phyloP scores from a whole-genome alignment of 352 stramenopile species.

The Phytophthora ramorum region DNA sequence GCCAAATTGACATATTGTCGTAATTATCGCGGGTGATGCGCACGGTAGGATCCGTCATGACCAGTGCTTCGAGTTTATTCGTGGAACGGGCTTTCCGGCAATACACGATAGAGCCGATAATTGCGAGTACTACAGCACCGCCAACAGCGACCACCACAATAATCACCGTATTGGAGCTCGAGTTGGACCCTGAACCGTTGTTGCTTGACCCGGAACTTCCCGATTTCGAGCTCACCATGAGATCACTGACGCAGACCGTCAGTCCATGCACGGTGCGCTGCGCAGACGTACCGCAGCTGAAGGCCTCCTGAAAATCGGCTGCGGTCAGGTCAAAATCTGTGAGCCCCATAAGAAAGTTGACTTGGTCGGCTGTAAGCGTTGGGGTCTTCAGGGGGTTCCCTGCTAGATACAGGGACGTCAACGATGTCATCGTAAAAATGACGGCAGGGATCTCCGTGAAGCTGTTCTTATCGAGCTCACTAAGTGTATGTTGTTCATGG shows the following conservation, averaged over 20 bases:
- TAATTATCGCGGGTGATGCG: slow-evolving; percentile 23
- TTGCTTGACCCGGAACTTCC: slow-evolving; percentile 10
- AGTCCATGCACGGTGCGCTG: slow-evolving; percentile 18
- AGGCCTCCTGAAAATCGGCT: slow-evolving; percentile 22
- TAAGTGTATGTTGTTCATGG: neutral
- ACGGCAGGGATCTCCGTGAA: slow-evolving; percentile 33
- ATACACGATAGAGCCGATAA: slow-evolving; percentile 20
- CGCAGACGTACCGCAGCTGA: slow-evolving; percentile 18
- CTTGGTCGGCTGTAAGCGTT: slow-evolving; percentile 25
- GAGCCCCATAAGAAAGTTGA: slow-evolving; percentile 28
- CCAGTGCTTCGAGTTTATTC: slow-evolving; percentile 12
- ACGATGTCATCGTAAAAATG: slow-evolving; percentile 32
- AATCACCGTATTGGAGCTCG: slow-evolving; percentile 22
- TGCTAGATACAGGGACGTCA: slow-evolving; percentile 28
- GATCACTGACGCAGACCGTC: slow-evolving; percentile 30
- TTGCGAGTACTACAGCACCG: slow-evolving; percentile 15
- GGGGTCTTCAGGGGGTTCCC: slow-evolving; percentile 30
- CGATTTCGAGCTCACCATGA: slow-evolving; percentile 13
- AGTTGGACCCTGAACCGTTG: neutral
- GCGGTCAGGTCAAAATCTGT: slow-evolving; percentile 26
- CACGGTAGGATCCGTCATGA: slow-evolving; percentile 21
- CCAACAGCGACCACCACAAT: slow-evolving; percentile 25
- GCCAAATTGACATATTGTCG: slow-evolving; percentile 34
- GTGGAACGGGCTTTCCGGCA: slow-evolving; percentile 7
- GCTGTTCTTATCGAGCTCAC: slow-evolving; percentile 33